These are phyloP conservation scores for Daldinia eschscholtzii DNA, from an alignment of 2,329 filamentous ascomycete species.

Conservation along the genomic window DNA sequence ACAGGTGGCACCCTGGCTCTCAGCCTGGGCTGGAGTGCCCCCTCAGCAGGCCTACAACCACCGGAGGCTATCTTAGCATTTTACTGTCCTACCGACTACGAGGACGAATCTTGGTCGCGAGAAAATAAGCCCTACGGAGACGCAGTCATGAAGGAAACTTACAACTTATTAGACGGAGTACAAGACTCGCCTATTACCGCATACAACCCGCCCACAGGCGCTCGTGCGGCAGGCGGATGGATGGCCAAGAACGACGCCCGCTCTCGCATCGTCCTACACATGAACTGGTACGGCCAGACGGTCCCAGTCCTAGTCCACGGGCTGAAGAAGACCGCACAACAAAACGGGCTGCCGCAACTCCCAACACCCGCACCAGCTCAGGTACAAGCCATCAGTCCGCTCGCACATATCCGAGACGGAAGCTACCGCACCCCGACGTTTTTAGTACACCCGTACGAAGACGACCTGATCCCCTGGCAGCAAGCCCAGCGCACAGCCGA, in stretches of 20 bases:
- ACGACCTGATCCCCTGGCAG: slow-evolving; percentile 54
- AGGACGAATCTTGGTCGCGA: slow-evolving; percentile 26
- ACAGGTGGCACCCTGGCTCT: slow-evolving; percentile 61
- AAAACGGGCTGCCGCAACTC: slow-evolving; percentile 23
- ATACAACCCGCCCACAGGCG: slow-evolving; percentile 21
- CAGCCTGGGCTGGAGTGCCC: slow-evolving; percentile 56
- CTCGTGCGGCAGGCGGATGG: slow-evolving; percentile 41
- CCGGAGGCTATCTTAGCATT: slow-evolving; percentile 60
- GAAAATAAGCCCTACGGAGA: slow-evolving; percentile 31
- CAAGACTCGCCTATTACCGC: slow-evolving; percentile 43
- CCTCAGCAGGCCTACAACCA: slow-evolving; percentile 48
- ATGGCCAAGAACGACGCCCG: slow-evolving; percentile 52
- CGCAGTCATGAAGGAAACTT: slow-evolving; percentile 24
- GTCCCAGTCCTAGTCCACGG: slow-evolving; percentile 55
- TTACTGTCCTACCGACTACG: slow-evolving; percentile 54
- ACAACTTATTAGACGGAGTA: slow-evolving; percentile 49
- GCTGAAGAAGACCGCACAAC: slow-evolving; percentile 29
- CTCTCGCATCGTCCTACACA: slow-evolving; percentile 55
- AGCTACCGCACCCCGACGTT: slow-evolving; percentile 53
- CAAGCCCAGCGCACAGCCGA: slow-evolving; percentile 45
- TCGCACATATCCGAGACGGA: slow-evolving; percentile 50
- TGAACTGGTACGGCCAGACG: slow-evolving; percentile 57
- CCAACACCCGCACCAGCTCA: slow-evolving; percentile 32
- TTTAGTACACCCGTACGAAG: slow-evolving; percentile 50
- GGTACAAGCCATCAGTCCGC: slow-evolving; percentile 48